Evolutionary conservation across 768 basidiomycete genomes (phyloP).

Genomic region (Roridomyces roridus): DNA sequence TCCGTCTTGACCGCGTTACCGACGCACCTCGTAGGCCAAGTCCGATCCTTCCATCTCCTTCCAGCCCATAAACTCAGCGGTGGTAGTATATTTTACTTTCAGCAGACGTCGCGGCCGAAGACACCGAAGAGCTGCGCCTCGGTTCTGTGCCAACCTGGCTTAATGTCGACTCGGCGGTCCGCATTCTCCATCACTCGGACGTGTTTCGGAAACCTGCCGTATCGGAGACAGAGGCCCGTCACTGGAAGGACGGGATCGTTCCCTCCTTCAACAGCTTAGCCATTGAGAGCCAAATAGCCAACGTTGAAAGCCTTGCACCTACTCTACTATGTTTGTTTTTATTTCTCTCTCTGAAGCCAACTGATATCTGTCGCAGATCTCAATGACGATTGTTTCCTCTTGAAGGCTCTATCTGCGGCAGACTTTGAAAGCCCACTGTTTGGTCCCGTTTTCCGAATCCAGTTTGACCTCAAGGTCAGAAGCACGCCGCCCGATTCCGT

Average conservation of each 20-base stretch:
- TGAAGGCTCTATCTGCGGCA: constrained; percentile 11
- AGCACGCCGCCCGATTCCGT: constrained; percentile 2
- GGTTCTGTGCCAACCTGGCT: constrained; percentile 24
- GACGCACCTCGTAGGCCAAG: constrained; percentile 16
- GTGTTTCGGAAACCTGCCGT: constrained; percentile 13
- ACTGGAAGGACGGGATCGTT: constrained; percentile 18
- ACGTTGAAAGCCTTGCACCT: constrained; percentile 14
- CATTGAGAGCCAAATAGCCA: constrained; percentile 24
- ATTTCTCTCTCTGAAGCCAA: background rate
- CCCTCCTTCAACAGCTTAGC: constrained; percentile 27
- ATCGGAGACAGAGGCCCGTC: background rate
- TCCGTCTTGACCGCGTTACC: constrained; percentile 18
- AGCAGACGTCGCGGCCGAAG: constrained; percentile 24
- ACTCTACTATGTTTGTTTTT: constrained; percentile 20
- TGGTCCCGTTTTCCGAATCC: constrained; percentile 26
- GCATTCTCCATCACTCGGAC: constrained; percentile 22
- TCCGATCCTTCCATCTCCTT: constrained; percentile 5
- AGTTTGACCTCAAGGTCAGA: constrained; percentile 13
- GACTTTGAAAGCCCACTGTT: constrained; percentile 20
- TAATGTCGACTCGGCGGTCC: background rate
- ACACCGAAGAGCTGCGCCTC: constrained; percentile 17
- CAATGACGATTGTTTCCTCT: constrained; percentile 25
- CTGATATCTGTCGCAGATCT: background rate
- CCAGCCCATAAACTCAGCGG: background rate
- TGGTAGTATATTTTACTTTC: constrained; percentile 22